Conservation (phyloP, 805 yeast genomes). For the Zygoascus flipseniorum region DNA sequence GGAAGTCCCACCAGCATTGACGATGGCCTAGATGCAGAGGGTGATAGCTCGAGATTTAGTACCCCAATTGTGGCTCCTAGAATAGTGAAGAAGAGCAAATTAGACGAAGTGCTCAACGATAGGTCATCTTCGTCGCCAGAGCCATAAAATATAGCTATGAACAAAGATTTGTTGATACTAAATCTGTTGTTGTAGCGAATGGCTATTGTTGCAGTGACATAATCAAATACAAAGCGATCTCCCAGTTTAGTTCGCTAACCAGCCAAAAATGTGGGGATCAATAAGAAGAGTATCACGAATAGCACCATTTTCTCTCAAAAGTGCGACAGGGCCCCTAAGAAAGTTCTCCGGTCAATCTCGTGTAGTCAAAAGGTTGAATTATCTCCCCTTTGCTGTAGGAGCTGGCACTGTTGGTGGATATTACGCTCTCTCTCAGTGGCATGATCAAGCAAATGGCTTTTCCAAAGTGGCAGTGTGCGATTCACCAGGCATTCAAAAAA, state of each 20-base stretch:
- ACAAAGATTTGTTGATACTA: too few relatives aligned
- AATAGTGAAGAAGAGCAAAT: constrained; percentile 6
- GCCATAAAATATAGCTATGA: neutral
- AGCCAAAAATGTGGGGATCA: neutral
- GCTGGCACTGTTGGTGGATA: neutral
- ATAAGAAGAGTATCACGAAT: neutral
- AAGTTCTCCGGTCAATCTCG: neutral
- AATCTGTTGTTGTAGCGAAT: too few relatives aligned
- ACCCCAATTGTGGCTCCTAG: constrained; percentile 9
- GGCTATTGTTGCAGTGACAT: too few relatives aligned
- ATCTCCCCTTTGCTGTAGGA: neutral
- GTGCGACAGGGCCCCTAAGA: neutral
- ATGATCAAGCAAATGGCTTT: neutral
- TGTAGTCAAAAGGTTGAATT: neutral
- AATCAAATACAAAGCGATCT: too few relatives aligned
- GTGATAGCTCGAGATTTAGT: neutral
- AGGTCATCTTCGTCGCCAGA: neutral
- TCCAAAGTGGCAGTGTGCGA: neutral
- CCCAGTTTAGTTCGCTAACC: neutral
- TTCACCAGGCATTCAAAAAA: neutral
- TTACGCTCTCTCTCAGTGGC: neutral
- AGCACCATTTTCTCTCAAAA: neutral
- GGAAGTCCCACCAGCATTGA: constrained; percentile 15
- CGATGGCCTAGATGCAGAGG: constrained; percentile 10
- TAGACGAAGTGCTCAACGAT: neutral